Evolutionary conservation across 257 asterid genomes (phyloP), one percentile per base, ranked within the genome.

Genomic region (Forsythia viridissima): DNA sequence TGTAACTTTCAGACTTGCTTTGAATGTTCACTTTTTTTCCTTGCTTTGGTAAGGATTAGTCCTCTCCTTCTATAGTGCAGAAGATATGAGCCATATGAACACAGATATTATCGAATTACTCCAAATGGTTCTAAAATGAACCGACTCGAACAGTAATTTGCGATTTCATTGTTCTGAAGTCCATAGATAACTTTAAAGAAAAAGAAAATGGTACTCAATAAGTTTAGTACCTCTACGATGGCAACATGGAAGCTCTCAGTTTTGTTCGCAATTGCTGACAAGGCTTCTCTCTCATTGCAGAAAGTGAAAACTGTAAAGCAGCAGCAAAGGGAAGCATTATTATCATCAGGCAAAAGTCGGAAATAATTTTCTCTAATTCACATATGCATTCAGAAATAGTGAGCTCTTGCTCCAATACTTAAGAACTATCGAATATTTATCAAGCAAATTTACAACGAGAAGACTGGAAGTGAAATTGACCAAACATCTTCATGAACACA

Each of bases 221-320:
- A 59, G 34, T 59, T 41, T 21, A 68, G 77, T 87, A 87, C 91
- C 91, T 84, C 91, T 30, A 87, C 78, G 39, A 87, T 87, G 68
- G 91, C 91, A 77, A 85, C 86, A 77, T 87, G 91, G 80, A 81
- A 87, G 81, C 71, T 57, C 86, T 75, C 86, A 20, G 86, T 79
- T 74, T 87, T 83, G 80, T 75, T 79, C 18, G 84, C 75, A 61
- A 85, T 69, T 68, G 88, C 88, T 3, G 83, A 77, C 70, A 87
- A 40, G 52, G 91, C 91, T 80, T 87, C 91, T 42, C 77, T 68
- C 83, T 81, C 89, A 7, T 83, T 71, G 57, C 71, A 74, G 79
- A 83, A 85, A 68, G 81, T 51, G 71, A 84, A 79, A 68, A 87
- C 91, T 87, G 85, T 52, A 83, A 24, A 42, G 80, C 61, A 34